phyloP scores from a whole-genome alignment of 2,329 filamentous ascomycete genomes.

The Nannizziopsis barbatae region DNA sequence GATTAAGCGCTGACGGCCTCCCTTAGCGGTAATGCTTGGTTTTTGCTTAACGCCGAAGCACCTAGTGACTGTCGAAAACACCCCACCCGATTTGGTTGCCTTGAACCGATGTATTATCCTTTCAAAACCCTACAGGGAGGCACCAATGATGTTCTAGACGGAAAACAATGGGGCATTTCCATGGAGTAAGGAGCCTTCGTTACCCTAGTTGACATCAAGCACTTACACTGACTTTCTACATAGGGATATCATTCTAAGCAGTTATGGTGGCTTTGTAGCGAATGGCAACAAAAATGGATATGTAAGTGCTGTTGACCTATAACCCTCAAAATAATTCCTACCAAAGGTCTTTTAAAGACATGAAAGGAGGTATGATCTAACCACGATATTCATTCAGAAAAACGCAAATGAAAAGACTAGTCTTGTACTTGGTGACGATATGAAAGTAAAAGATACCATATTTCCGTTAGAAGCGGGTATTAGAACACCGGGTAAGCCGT shows the following conservation, averaged over 20 bases:
- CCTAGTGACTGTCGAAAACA: slow-evolving; percentile 4
- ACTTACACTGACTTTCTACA: background rate
- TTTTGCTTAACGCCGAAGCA: slow-evolving; percentile 2
- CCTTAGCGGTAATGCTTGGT: slow-evolving; percentile 6
- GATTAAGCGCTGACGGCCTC: background rate
- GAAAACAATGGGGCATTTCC: background rate
- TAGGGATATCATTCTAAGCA: slow-evolving; percentile 9
- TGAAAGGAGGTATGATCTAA: too few relatives aligned
- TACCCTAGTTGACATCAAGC: background rate
- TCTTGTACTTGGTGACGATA: background rate
- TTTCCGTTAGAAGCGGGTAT: slow-evolving; percentile 5
- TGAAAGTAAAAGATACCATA: background rate
- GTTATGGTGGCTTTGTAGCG: slow-evolving; percentile 5
- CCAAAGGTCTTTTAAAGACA: too few relatives aligned
- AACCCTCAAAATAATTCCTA: too few relatives aligned
- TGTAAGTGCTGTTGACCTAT: slow-evolving; percentile 1
- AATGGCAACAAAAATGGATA: slow-evolving; percentile 6
- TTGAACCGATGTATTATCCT: slow-evolving; percentile 1
- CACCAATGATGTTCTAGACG: background rate
- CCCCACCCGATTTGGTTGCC: slow-evolving; percentile 1
- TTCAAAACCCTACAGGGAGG: slow-evolving; percentile 4
- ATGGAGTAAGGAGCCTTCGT: background rate
- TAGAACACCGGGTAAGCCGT: slow-evolving; percentile 2
- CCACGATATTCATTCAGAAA: too few relatives aligned
- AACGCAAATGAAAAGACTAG: background rate